A percentile compares a stretch with the other conserved stretches of the same genome.
phyloP scores from a whole-genome alignment of 177 flowering plant genomes.

The Tripterygium wilfordii region DNA sequence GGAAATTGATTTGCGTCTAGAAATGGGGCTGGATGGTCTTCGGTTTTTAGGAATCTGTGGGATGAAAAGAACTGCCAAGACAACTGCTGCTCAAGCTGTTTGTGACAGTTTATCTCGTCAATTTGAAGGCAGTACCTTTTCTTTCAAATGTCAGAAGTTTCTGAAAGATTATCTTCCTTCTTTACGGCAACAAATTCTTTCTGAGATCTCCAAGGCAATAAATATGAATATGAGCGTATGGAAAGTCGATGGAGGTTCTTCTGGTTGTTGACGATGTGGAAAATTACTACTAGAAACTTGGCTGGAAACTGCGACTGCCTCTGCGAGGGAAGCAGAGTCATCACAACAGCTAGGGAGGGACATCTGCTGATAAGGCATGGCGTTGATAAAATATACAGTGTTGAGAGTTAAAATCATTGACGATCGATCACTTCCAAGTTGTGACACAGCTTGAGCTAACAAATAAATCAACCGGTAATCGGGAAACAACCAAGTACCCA shows the following conservation, averaged over 20 bases:
- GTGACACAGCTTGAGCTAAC: too few species aligned
- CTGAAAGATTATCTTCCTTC: conserved; percentile 1
- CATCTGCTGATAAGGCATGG: not conserved
- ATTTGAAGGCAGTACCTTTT: conserved; percentile 9
- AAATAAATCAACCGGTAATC: too few species aligned
- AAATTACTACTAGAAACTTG: not conserved
- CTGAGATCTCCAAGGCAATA: not conserved
- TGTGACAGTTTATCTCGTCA: not conserved
- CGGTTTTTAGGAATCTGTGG: conserved; percentile 14
- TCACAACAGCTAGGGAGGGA: conserved; percentile 15
- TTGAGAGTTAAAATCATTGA: not conserved
- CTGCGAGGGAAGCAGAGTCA: conserved; percentile 14
- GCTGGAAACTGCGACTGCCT: not conserved
- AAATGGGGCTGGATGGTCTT: not conserved
- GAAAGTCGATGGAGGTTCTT: conserved; percentile 7
- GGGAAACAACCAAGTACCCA: too few species aligned
- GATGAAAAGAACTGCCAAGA: conserved; percentile 19
- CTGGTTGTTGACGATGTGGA: conserved; percentile 12
- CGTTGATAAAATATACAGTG: not conserved
- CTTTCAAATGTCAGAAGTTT: conserved; percentile 6
- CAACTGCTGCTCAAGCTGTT: conserved; percentile 11
- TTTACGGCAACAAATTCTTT: conserved; percentile 9
- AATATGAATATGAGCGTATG: not conserved
- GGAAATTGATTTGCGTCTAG: not conserved
- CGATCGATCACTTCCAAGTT: conserved; percentile 12